These are phyloP conservation scores for Aspergillus brasiliensis DNA, from an alignment of 2,329 filamentous ascomycete genomes.

Conservation along the genomic window DNA sequence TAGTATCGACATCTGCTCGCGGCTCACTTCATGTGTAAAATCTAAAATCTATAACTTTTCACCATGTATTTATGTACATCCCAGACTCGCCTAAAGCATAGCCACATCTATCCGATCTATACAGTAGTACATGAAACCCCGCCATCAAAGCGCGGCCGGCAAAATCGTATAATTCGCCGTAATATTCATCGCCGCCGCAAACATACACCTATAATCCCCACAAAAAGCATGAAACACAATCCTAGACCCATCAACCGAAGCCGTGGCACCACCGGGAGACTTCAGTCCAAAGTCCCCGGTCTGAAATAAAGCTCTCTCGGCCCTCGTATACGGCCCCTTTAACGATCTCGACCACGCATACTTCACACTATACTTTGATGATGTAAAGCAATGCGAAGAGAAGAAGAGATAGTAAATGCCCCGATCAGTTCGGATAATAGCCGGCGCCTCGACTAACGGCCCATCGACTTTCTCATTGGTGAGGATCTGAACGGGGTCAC, in stretches of 20 bases:
- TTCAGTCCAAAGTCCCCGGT: slow-evolving; percentile 31
- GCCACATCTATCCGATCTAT: too few relatives aligned
- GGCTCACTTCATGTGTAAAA: too few relatives aligned
- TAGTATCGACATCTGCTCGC: too few relatives aligned
- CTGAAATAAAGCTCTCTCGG: slow-evolving; percentile 33
- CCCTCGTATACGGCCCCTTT: slow-evolving; percentile 39
- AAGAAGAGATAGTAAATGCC: slow-evolving; percentile 62
- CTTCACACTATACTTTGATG: slow-evolving; percentile 57
- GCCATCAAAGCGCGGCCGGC: slow-evolving; percentile 3
- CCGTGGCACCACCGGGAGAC: slow-evolving; percentile 30
- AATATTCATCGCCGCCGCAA: slow-evolving; percentile 28
- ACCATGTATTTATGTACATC: too few relatives aligned
- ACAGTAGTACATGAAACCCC: background rate
- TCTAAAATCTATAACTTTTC: too few relatives aligned
- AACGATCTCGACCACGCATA: slow-evolving; percentile 54
- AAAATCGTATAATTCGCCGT: slow-evolving; percentile 8
- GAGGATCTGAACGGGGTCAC: slow-evolving; percentile 56
- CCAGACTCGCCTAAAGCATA: too few relatives aligned
- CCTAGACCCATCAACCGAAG: slow-evolving; percentile 27
- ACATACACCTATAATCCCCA: slow-evolving; percentile 27
- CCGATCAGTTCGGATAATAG: slow-evolving; percentile 41
- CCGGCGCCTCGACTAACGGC: slow-evolving; percentile 63
- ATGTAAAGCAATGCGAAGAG: slow-evolving; percentile 60
- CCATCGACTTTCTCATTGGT: slow-evolving; percentile 64
- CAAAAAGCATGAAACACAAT: slow-evolving; percentile 37